phyloP scores from a whole-genome alignment of 106 monocot genomes.

The Acanthochlamys bracteata region DNA sequence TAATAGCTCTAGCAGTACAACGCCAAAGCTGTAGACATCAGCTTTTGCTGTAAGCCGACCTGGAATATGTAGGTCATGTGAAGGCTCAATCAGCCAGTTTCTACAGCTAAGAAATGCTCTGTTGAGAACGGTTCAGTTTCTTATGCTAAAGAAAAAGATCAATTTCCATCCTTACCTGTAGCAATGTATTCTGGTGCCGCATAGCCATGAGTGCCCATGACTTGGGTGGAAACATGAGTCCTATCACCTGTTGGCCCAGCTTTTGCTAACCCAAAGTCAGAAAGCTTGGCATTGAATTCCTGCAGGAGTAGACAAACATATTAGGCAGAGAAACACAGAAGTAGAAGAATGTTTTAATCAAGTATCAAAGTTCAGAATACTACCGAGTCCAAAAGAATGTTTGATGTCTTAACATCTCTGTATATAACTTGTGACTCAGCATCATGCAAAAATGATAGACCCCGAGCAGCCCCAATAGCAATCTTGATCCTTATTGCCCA shows the following conservation, averaged over 20 bases:
- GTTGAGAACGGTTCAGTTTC: not conserved
- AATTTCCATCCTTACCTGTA: conserved; percentile 40
- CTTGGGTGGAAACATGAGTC: conserved; percentile 90
- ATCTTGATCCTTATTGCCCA: conserved; percentile 77
- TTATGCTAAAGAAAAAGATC: not conserved
- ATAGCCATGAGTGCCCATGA: conserved; percentile 94
- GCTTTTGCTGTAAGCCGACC: conserved; percentile 38
- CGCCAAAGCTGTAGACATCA: conserved; percentile 94
- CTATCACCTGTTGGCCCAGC: conserved; percentile 88
- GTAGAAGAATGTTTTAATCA: not conserved
- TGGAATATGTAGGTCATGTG: not conserved
- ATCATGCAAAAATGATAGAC: conserved; percentile 80
- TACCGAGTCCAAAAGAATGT: conserved; percentile 90
- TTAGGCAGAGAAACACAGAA: not conserved
- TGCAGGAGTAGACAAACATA: conserved; percentile 8
- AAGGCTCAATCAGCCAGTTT: too few relatives aligned
- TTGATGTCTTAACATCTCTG: conserved; percentile 92
- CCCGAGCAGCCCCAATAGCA: conserved; percentile 76
- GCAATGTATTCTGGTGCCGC: conserved; percentile 94
- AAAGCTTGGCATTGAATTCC: conserved; percentile 76
- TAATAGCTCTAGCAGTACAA: conserved; percentile 69
- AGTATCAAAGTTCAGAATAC: not conserved
- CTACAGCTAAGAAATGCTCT: too few relatives aligned
- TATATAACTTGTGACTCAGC: conserved; percentile 78
- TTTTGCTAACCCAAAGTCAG: conserved; percentile 95